A percentile compares a stretch with the other conserved stretches of the same genome.
Evolutionary conservation across 163 green algal species (phyloP).

Genomic region (Scenedesmus sp.): DNA sequence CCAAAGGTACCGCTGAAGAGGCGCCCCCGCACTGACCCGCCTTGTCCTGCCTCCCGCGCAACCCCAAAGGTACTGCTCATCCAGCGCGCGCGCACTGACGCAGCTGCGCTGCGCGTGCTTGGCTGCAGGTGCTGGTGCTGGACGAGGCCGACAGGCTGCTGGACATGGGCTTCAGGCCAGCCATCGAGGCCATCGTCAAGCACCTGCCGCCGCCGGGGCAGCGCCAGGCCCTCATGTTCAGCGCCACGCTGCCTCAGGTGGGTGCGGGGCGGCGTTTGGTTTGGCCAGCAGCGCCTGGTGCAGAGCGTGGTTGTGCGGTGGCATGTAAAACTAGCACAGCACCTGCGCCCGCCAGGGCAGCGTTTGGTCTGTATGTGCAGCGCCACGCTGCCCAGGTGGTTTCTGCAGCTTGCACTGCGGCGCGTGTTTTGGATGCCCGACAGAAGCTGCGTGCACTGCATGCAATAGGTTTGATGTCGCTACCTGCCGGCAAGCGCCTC

Average conservation of each 20-base stretch:
- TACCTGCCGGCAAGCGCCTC: constrained; percentile 1
- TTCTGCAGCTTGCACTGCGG: too few relatives aligned
- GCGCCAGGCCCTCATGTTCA: constrained; percentile 58
- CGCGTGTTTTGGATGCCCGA: too few relatives aligned
- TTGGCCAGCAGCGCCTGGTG: too few relatives aligned
- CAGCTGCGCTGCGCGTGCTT: too few relatives aligned
- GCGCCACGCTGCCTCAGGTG: constrained; percentile 50
- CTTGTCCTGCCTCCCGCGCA: too few relatives aligned
- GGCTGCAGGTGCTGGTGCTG: constrained; percentile 90
- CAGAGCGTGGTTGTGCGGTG: too few relatives aligned
- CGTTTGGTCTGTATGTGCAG: constrained; percentile 51
- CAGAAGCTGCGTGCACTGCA: too few relatives aligned
- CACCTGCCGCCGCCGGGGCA: constrained; percentile 30
- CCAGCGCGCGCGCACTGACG: too few relatives aligned
- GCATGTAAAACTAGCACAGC: not conserved
- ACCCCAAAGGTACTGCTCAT: too few relatives aligned
- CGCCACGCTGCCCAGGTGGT: constrained; percentile 49
- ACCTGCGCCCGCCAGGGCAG: constrained; percentile 23
- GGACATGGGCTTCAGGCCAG: constrained; percentile 91
- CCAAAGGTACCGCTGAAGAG: too few relatives aligned
- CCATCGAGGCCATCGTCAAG: constrained; percentile 44
- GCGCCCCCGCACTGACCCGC: too few relatives aligned
- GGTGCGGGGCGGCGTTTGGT: not conserved
- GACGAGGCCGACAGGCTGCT: constrained; percentile 96
- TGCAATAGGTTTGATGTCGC: not conserved